Percentiles rank a stretch among this genome's conserved stretches.
phyloP scores from a whole-genome alignment of 2,329 filamentous ascomycete species.

The Monosporascus sp. region DNA sequence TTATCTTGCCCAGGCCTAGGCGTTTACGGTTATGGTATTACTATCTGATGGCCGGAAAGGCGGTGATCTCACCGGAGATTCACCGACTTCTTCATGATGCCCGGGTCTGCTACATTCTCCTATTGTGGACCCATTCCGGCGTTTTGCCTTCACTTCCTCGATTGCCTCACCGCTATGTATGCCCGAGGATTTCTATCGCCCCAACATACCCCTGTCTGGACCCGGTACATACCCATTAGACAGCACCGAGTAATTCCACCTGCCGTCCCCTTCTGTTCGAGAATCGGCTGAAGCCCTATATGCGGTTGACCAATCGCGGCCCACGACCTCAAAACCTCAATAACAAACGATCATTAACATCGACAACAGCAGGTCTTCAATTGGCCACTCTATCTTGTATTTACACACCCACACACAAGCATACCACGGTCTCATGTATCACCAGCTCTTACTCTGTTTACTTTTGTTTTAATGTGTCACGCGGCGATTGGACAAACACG shows the following conservation, averaged over 20 bases:
- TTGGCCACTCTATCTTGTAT: not conserved
- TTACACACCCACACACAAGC: not conserved
- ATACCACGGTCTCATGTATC: not conserved
- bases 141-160: no score
- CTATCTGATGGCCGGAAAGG: not conserved
- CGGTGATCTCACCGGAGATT: not conserved
- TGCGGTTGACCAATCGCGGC: not conserved
- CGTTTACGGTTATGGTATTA: not conserved
- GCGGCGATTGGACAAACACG: no score
- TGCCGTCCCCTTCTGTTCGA: no score
- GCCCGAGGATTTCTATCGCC: no score
- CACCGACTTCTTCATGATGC: not conserved
- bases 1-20: not conserved
- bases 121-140: no score
- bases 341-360: not conserved
- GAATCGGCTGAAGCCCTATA: no score
- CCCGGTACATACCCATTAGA: no score
- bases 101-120: no score
- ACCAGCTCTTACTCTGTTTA: not conserved
- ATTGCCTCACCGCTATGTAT: no score
- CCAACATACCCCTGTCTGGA: no score
- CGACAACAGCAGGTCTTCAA: not conserved
- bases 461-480: no score
- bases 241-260: no score
- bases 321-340: not conserved